Evolutionary conservation across 805 yeast genomes (phyloP).

Genomic region (Metschnikowia colocasiae): DNA sequence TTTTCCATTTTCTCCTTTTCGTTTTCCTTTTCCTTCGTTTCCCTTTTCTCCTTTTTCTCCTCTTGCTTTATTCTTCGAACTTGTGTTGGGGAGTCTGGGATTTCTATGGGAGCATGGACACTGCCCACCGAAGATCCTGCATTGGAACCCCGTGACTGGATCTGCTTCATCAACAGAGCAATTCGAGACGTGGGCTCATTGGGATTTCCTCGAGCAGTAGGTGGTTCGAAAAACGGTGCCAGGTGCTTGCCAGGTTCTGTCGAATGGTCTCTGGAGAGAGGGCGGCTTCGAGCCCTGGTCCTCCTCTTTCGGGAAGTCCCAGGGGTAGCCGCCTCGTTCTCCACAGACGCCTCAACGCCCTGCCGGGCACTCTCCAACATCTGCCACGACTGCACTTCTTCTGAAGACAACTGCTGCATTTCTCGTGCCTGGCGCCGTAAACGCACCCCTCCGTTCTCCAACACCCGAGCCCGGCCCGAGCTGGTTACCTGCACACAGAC

Average conservation of each 20-base stretch:
- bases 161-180: conserved; percentile 23
- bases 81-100: neutral
- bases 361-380: conserved; percentile 30
- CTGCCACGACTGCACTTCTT: conserved; percentile 38
- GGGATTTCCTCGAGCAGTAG: too few relatives aligned
- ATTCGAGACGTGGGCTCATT: conserved; percentile 10
- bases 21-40: too few relatives aligned
- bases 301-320: neutral
- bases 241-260: too few relatives aligned
- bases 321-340: neutral
- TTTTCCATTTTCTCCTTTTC: too few relatives aligned
- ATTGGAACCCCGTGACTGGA: conserved; percentile 8
- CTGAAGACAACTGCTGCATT: conserved; percentile 27
- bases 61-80: too few relatives aligned
- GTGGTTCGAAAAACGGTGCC: neutral
- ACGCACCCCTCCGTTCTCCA: conserved; percentile 39
- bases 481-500: conserved; percentile 1
- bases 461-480: conserved; percentile 10
- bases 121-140: neutral
- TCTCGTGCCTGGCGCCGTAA: conserved; percentile 33
- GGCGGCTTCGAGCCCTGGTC: neutral
- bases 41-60: too few relatives aligned
- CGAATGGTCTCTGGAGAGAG: too few relatives aligned
- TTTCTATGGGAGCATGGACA: neutral
- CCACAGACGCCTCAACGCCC: conserved; percentile 3